Percentiles rank a stretch among this genome's conserved stretches.
Conservation (phyloP, 257 asterid genomes). For the Ophiorrhiza pumila region DNA sequence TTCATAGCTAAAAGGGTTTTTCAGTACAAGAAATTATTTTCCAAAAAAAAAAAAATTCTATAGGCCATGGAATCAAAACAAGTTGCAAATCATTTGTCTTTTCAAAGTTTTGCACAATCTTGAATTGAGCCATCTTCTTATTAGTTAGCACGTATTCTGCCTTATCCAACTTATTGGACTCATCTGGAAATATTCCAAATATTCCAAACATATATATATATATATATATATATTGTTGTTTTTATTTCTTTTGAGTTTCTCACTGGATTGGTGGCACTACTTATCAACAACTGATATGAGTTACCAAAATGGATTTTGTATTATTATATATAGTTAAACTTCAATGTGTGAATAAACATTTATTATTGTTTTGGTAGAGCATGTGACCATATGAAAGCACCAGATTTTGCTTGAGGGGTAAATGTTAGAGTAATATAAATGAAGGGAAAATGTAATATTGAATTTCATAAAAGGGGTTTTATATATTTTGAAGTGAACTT, state of each 20-base stretch:
- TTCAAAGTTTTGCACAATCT: neutral
- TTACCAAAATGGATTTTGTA: neutral
- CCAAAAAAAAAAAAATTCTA: neutral
- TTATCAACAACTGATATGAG: neutral
- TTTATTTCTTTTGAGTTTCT: neutral
- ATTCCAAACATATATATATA: too few relatives aligned
- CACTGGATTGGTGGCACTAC: neutral
- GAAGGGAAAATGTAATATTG: too few relatives aligned
- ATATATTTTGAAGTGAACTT: too few relatives aligned
- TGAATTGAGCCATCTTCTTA: neutral
- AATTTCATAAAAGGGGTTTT: too few relatives aligned
- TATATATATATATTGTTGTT: neutral
- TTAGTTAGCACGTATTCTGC: neutral
- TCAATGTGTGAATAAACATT: too few relatives aligned
- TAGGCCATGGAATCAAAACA: conserved; percentile 9
- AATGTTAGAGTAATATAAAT: too few relatives aligned
- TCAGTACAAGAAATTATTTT: conserved; percentile 1
- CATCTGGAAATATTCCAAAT: neutral
- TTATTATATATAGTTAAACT: too few relatives aligned
- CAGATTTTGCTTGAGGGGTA: too few relatives aligned
- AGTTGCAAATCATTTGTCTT: conserved; percentile 15
- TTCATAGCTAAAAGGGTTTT: neutral
- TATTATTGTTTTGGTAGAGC: too few relatives aligned
- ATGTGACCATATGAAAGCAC: too few relatives aligned
- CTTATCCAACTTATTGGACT: conserved; percentile 13